Percentiles rank a stretch among this genome's conserved stretches.
phyloP scores from a whole-genome alignment of 2,329 filamentous ascomycete genomes.

The Fusarium duplospermum region DNA sequence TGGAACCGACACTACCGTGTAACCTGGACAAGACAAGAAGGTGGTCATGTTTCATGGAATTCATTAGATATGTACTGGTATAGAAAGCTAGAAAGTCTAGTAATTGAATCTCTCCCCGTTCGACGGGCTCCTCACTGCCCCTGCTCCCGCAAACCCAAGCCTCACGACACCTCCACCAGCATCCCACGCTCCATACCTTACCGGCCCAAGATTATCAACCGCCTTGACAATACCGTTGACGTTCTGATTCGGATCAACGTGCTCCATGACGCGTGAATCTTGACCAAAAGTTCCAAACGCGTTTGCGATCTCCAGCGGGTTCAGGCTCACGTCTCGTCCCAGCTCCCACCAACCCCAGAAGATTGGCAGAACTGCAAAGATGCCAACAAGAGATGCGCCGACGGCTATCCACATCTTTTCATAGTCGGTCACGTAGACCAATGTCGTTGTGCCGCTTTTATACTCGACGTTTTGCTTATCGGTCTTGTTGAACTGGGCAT shows the following conservation, averaged over 20 bases:
- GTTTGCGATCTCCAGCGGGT: conserved; percentile 38
- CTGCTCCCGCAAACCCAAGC: conserved; percentile 35
- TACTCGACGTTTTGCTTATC: conserved; percentile 30
- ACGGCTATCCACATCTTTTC: conserved; percentile 37
- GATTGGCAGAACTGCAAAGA: conserved; percentile 28
- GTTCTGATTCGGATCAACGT: conserved; percentile 34
- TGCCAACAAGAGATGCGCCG: conserved; percentile 27
- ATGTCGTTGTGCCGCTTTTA: conserved; percentile 18
- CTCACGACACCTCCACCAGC: conserved; percentile 27
- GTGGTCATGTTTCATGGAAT: not conserved
- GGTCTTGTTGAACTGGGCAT: conserved; percentile 31
- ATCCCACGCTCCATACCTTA: conserved; percentile 39
- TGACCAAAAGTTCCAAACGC: conserved; percentile 32
- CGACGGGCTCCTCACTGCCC: conserved; percentile 24
- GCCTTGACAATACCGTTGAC: conserved; percentile 26
- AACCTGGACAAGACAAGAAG: not conserved
- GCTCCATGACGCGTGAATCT: conserved; percentile 31
- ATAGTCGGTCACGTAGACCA: conserved; percentile 37
- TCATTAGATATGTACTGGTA: not conserved
- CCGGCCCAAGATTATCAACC: conserved; percentile 22
- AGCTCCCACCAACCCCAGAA: conserved; percentile 44
- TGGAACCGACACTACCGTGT: not conserved
- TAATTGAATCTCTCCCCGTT: conserved; percentile 38
- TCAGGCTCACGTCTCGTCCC: conserved; percentile 37
- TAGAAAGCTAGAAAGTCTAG: conserved; percentile 1